These are phyloP conservation scores for Plectosphaerella cucumerina DNA, from an alignment of 2,329 filamentous ascomycete genomes.

Conservation along the genomic window DNA sequence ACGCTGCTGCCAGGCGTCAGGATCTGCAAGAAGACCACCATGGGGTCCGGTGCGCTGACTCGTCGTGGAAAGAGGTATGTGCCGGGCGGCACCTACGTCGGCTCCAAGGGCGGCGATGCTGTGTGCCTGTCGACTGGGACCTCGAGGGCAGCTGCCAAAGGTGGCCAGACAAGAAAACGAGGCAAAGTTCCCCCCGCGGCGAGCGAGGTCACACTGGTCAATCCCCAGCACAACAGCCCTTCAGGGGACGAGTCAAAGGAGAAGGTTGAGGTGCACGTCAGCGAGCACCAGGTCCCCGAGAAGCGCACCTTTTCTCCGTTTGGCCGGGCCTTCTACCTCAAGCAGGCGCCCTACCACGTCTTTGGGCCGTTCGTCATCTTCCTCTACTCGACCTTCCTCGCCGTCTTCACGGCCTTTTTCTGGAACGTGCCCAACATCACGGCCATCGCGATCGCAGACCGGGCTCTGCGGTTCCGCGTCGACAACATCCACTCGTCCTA, in stretches of 20 bases:
- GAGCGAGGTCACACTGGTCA: constrained; percentile 20
- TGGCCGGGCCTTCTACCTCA: constrained; percentile 51
- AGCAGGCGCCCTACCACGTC: constrained; percentile 45
- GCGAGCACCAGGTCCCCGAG: neutral
- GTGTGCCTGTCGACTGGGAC: constrained; percentile 30
- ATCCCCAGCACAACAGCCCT: neutral
- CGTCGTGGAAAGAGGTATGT: constrained; percentile 38
- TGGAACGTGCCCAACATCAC: constrained; percentile 47
- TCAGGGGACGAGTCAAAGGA: constrained; percentile 1
- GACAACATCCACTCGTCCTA: constrained; percentile 17
- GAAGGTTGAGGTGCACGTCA: neutral
- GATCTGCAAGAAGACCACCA: constrained; percentile 42
- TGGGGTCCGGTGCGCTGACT: constrained; percentile 51
- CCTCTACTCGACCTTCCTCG: constrained; percentile 42
- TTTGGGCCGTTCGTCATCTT: constrained; percentile 42
- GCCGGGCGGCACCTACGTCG: constrained; percentile 44
- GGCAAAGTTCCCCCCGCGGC: constrained; percentile 15
- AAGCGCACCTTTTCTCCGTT: constrained; percentile 34
- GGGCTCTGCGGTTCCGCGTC: constrained; percentile 19
- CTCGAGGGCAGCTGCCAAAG: neutral
- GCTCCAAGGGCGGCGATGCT: constrained; percentile 46
- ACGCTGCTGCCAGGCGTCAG: constrained; percentile 46
- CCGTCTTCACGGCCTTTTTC: constrained; percentile 41
- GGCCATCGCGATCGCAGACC: constrained; percentile 40
- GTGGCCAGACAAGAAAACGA: constrained; percentile 4